Evolutionary conservation across 345 rosid genomes (phyloP).

Genomic region (Ceriops decandra): DNA sequence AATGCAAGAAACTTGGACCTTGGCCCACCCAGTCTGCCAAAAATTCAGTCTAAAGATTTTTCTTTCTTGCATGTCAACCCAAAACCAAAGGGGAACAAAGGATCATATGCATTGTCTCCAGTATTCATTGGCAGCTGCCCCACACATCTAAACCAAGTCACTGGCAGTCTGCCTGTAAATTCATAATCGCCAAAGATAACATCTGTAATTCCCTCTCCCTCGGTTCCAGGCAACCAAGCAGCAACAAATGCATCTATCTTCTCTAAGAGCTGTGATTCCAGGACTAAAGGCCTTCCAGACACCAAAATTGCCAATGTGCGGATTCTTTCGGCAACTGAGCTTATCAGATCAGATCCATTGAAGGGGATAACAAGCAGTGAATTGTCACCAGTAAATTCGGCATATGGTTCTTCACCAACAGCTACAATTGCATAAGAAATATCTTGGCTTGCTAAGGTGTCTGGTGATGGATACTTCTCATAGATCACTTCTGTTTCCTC

Average conservation of each 20-base stretch:
- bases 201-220: conserved; percentile 65
- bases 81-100: conserved; percentile 67
- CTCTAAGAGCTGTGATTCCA: conserved; percentile 53
- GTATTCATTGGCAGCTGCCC: conserved; percentile 51
- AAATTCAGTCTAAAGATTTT: conserved; percentile 12
- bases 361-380: conserved; percentile 56
- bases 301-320: conserved; percentile 62
- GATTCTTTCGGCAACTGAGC: conserved; percentile 47
- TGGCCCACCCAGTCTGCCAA: conserved; percentile 1
- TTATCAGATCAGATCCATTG: conserved; percentile 48
- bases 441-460: conserved; percentile 39
- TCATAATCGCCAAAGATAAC: conserved; percentile 63
- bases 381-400: conserved; percentile 63
- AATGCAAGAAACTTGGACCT: neutral
- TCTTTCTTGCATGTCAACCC: conserved; percentile 36
- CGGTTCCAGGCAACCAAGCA: conserved; percentile 90
- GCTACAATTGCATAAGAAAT: conserved; percentile 68
- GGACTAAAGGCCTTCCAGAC: conserved; percentile 71
- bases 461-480: conserved; percentile 53
- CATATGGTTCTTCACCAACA: conserved; percentile 77
- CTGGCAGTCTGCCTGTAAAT: conserved; percentile 60
- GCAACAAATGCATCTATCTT: conserved; percentile 66
- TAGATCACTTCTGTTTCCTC: conserved; percentile 58
- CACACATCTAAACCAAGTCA: conserved; percentile 62
- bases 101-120: conserved; percentile 45